Base-by-base conservation (phyloP, 169 alveolate species). In the Theileria equi region DNA sequence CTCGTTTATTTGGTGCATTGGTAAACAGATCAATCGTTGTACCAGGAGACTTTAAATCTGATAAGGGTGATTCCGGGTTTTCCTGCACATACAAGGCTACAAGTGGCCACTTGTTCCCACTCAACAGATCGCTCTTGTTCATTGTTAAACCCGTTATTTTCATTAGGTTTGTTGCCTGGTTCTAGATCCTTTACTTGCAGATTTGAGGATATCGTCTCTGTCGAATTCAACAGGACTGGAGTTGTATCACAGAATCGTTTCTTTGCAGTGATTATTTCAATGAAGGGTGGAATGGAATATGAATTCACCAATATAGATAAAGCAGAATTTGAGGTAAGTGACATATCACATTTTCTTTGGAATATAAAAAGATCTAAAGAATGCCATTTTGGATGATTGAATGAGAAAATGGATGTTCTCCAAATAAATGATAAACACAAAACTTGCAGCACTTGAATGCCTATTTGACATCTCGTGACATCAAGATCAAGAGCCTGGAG, bases 81-180 rank as follows among this genome's bases (percentile, higher is more conserved):
- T 92, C 97, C 53, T 96, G 99, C 86, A 94, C 98, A 41, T 94
- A 93, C 72, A 94, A 93, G 72, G 98, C 99, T 2, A 90, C 92
- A 34, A 96, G 96, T 65, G 99, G 99, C 11, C 95, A 90, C 52
- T 81, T 96, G 34, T 96, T 94, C 67, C 98, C 98, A 11, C 90
- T 96, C 57, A 92, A 93, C 80, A 95, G 95, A 49, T 89, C 95
- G 40, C 86, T 96, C 50, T 89, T 96, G 28, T 96, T 94, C 88
- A 93, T 96, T 35, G 93, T 92, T 57, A 96, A 96, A 74, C 99
- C 99, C 23, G 98, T 96, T 40, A 91, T 93, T 25, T 91, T 94
- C 86, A 92, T 96, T 69, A 88, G 96, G 78, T 90, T 8, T 32
- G 28, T 0, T 26, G 19, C 35, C 8, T 7, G 5, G 10, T 40